phyloP scores from a whole-genome alignment of 1,139 yeast species.

The Geotrichum aggregatum region DNA sequence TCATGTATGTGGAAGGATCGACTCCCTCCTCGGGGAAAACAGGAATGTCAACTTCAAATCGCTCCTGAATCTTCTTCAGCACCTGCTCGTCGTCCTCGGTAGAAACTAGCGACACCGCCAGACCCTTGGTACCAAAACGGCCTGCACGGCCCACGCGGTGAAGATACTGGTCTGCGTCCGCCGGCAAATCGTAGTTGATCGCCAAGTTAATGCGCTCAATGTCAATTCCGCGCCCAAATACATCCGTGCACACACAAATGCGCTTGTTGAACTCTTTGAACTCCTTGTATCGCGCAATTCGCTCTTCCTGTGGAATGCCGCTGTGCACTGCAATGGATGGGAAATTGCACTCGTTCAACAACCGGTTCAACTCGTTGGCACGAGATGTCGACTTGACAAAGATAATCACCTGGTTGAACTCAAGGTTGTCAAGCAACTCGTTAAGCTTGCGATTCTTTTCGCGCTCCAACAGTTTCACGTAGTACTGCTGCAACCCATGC shows the following conservation, averaged over 20 bases:
- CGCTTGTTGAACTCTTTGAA: conserved; percentile 98
- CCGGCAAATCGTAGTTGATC: conserved; percentile 80
- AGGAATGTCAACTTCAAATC: conserved; percentile 91
- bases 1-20: conserved; percentile 96
- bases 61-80: conserved; percentile 87
- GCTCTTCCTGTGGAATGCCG: conserved; percentile 94
- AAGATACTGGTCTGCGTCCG: conserved; percentile 96
- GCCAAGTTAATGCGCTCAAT: conserved; percentile 97
- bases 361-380: conserved; percentile 85
- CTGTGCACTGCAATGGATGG: conserved; percentile 97
- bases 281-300: conserved; percentile 92
- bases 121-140: conserved; percentile 98
- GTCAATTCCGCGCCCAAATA: conserved; percentile 98
- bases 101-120: conserved; percentile 86
- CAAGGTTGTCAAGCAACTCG: conserved; percentile 87
- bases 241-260: conserved; percentile 97
- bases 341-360: conserved; percentile 89
- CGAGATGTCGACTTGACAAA: conserved; percentile 89
- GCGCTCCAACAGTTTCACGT: conserved; percentile 78
- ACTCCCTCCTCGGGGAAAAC: conserved; percentile 98
- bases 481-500: conserved; percentile 97
- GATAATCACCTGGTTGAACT: conserved; percentile 96
- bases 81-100: conserved; percentile 73
- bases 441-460: conserved; percentile 92
- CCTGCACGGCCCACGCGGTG: conserved; percentile 99